Conservation (phyloP, 108 stramenopile species). For the Nitzschia sp. region DNA sequence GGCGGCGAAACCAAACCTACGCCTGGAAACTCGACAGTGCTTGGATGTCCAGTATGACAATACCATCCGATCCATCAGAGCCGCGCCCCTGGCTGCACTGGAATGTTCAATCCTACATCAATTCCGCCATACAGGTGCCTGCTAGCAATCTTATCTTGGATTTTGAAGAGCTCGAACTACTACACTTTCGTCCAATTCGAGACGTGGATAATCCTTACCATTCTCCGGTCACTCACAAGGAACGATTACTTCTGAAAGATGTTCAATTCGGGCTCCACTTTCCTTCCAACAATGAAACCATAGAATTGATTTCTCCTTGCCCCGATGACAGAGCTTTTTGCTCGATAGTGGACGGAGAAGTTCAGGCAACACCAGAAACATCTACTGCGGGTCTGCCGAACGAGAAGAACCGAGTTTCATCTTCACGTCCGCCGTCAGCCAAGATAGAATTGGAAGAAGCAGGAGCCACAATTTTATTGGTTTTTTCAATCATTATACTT, state of each 20-base stretch:
- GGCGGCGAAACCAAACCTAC: slow-evolving; percentile 4
- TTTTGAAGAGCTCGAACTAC: background rate
- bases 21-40: slow-evolving; percentile 16
- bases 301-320: background rate
- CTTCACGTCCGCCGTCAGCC: no score
- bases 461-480: background rate
- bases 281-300: background rate
- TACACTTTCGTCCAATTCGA: background rate
- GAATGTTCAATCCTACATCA: slow-evolving; percentile 10
- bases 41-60: background rate
- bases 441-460: background rate
- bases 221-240: background rate
- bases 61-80: background rate
- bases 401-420: background rate
- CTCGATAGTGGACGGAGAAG: background rate
- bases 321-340: background rate
- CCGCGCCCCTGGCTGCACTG: slow-evolving; percentile 3
- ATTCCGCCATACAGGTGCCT: slow-evolving; percentile 8
- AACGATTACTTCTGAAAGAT: background rate
- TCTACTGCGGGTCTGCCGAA: background rate
- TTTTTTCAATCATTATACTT: background rate
- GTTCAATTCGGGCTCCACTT: background rate
- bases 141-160: background rate
- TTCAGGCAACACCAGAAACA: no score
- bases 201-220: background rate